These are phyloP conservation scores for Pochonia chlamydosporia DNA, from an alignment of 2,329 filamentous ascomycete species.

Conservation along the genomic window DNA sequence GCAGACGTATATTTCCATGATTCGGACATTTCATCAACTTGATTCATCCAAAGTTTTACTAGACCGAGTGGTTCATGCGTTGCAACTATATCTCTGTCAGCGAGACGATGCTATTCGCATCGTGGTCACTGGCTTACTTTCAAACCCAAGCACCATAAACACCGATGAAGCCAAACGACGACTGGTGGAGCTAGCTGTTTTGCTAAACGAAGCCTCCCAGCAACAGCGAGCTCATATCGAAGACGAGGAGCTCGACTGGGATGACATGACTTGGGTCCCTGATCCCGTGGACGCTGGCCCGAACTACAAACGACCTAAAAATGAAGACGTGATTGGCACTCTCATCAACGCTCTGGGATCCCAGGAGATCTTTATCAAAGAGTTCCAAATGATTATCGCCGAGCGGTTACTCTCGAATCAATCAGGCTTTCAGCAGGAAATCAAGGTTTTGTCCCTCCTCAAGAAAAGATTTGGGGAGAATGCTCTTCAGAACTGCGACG, in stretches of 20 bases:
- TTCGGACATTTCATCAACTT: constrained; percentile 67
- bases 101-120: constrained; percentile 73
- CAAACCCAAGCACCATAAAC: constrained; percentile 51
- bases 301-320: constrained; percentile 84
- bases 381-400: constrained; percentile 84
- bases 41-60: constrained; percentile 74
- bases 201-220: constrained; percentile 58
- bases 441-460: constrained; percentile 77
- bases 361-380: constrained; percentile 88
- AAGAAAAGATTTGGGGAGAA: constrained; percentile 84
- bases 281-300: constrained; percentile 89
- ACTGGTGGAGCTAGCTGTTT: constrained; percentile 60
- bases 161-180: constrained; percentile 39
- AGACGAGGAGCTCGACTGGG: constrained; percentile 75
- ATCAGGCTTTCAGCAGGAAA: constrained; percentile 68
- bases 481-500: constrained; percentile 85
- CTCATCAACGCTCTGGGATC: constrained; percentile 83
- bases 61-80: constrained; percentile 64
- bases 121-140: constrained; percentile 68
- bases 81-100: constrained; percentile 71
- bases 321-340: constrained; percentile 86
- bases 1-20: constrained; percentile 73
- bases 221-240: constrained; percentile 46
- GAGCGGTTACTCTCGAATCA: constrained; percentile 68
- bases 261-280: constrained; percentile 89